phyloP scores from a whole-genome alignment of 768 basidiomycete genomes.

The Guyanaporus albipodus region DNA sequence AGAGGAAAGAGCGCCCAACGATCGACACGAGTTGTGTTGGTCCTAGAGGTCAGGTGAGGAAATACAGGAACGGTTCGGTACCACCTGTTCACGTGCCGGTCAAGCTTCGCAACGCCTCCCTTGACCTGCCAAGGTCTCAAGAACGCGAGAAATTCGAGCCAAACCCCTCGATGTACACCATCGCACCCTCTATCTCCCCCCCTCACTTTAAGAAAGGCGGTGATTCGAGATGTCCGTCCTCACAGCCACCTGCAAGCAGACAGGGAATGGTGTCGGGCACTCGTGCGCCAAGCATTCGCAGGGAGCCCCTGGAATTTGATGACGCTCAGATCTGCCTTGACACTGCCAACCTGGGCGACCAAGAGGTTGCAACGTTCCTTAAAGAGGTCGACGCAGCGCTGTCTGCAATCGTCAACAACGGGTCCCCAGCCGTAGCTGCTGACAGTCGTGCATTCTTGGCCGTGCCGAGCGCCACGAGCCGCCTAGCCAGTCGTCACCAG shows the following conservation, averaged over 20 bases:
- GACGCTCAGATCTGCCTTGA: conserved; percentile 31
- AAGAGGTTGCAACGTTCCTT: conserved; percentile 30
- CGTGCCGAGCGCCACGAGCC: conserved; percentile 25
- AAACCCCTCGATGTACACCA: conserved; percentile 29
- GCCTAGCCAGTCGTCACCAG: conserved; percentile 25
- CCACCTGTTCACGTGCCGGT: conserved; percentile 28
- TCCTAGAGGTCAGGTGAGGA: conserved; percentile 29
- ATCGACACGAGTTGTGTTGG: conserved; percentile 32
- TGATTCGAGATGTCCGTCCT: conserved; percentile 20
- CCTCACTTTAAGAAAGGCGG: conserved; percentile 20
- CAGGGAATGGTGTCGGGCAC: conserved; percentile 21
- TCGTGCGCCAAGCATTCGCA: conserved; percentile 27
- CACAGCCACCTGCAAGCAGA: conserved; percentile 26
- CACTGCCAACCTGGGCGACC: conserved; percentile 28
- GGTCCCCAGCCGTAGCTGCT: conserved; percentile 27
- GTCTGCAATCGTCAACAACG: conserved; percentile 21
- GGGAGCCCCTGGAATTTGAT: conserved; percentile 28
- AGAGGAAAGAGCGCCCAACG: conserved; percentile 29
- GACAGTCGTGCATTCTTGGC: conserved; percentile 31
- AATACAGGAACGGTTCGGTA: conserved; percentile 31
- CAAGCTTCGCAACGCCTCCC: conserved; percentile 29
- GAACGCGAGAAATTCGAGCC: conserved; percentile 26
- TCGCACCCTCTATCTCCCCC: conserved; percentile 28
- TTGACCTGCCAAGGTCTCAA: conserved; percentile 26
- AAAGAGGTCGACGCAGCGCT: conserved; percentile 30